Base-by-base conservation (phyloP, 2,329 filamentous ascomycete genomes). In the Laburnicola sp. region DNA sequence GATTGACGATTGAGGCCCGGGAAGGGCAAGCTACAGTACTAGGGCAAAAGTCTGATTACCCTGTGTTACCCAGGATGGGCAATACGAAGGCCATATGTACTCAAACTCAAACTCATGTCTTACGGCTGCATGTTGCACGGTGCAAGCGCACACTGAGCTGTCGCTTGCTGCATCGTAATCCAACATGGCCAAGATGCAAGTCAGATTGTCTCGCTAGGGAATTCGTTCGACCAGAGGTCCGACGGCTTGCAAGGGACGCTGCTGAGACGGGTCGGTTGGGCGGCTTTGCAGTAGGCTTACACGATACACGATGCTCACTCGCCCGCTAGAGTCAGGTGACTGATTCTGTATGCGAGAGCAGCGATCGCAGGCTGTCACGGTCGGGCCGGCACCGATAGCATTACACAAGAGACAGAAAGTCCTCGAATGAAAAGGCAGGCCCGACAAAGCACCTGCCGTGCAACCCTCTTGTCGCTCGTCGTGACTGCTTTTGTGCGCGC, bases 261-360 rank as follows among this genome's bases (percentile, higher is more conserved):
- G 43, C 34, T 45, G 4, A 2, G 43, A 23, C 11, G 7, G 25
- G 43, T 38, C 25, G 23, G 3, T 2, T 7, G 25, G 54, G 54
- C 54, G 44, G 48, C 38, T 37, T 22, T 31, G 36, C 37, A 51
- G 43, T 35, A 44, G 37, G 49, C 39, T 52, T 16, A 22, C 37
- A 47, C 45, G 37, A 32, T 42, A 36, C 40, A 38, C 46, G 46
- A 54, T 47, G 52, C 50, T 46, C 46, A 51, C 50, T 45, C 47
- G 47, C 28, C 42, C 27, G 51, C 42, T 44, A 54, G 45, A 46
- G 54, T 64, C 63, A 70, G 64, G 63, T 69, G 68, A 71, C 50
- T 49, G 50, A 45, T 36, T 43, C 48, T 60, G 54, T 53, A 66
- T 70, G 68, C 68, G 59, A 47, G 63, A 60, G 53, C 44, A 40